Conservation (phyloP, 192 early-diverging fungal genomes). For the Coemansia sp. region DNA sequence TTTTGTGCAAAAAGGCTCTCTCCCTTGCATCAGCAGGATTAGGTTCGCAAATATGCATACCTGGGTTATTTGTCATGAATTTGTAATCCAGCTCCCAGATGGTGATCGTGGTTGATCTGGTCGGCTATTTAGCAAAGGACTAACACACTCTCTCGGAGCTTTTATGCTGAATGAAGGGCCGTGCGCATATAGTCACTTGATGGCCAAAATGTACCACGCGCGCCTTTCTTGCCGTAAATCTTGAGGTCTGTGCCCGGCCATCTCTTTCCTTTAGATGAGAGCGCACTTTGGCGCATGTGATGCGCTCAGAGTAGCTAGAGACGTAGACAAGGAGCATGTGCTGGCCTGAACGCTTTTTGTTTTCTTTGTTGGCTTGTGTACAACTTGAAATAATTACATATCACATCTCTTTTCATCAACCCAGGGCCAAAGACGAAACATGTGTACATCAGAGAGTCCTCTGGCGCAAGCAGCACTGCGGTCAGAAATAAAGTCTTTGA, state of each 20-base stretch:
- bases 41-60: neutral
- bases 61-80: neutral
- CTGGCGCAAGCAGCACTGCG: slow-evolving; percentile 1
- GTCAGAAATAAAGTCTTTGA: slow-evolving; percentile 2
- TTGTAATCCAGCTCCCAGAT: neutral
- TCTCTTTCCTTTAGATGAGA: neutral
- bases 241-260: neutral
- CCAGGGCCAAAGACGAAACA: neutral
- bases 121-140: neutral
- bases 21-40: slow-evolving; percentile 11
- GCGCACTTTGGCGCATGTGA: slow-evolving; percentile 8
- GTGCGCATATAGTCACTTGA: neutral
- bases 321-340: neutral
- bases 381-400: neutral
- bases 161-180: neutral
- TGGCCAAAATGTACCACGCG: neutral
- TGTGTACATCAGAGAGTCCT: neutral
- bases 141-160: neutral
- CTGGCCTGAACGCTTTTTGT: neutral
- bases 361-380: neutral
- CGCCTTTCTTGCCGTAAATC: neutral
- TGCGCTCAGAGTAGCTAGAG: neutral
- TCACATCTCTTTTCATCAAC: too few species aligned
- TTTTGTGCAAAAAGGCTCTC: neutral
- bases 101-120: neutral